These are phyloP conservation scores for Bertia moriformis DNA, from an alignment of 2,329 filamentous ascomycete species.

Conservation along the genomic window DNA sequence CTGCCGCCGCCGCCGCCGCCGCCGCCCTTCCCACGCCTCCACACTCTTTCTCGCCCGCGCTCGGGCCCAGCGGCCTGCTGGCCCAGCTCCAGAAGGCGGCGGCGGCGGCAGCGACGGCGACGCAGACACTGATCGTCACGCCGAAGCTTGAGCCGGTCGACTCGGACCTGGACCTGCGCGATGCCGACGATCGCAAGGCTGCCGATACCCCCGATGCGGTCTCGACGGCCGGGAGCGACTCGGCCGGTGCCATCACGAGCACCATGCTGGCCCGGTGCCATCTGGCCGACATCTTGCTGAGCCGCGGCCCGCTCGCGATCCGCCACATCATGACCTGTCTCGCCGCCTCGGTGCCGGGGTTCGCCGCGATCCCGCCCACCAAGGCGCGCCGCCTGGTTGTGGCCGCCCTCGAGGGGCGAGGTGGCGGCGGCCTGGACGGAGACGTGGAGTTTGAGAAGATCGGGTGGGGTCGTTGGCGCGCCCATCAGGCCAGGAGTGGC, in stretches of 20 bases:
- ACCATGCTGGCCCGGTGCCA: constrained; percentile 76
- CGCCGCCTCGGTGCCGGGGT: constrained; percentile 83
- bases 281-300: constrained; percentile 76
- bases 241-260: constrained; percentile 70
- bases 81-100: constrained; percentile 48
- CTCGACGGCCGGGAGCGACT: constrained; percentile 45
- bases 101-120: too few species aligned
- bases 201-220: constrained; percentile 14
- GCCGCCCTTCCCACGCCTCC: constrained; percentile 74
- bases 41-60: constrained; percentile 80
- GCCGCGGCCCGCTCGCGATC: constrained; percentile 82
- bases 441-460: constrained; percentile 83
- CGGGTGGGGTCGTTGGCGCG: constrained; percentile 93
- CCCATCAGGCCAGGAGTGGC: too few species aligned
- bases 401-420: constrained; percentile 70
- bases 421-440: constrained; percentile 40
- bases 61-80: constrained; percentile 69
- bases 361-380: constrained; percentile 72
- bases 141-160: constrained; percentile 50
- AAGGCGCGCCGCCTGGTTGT: constrained; percentile 86
- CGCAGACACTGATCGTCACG: neutral
- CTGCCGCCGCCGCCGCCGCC: constrained; percentile 37
- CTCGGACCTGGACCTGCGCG: constrained; percentile 76
- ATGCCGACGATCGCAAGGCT: constrained; percentile 38
- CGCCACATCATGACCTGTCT: constrained; percentile 90